A percentile compares a stretch with the other conserved stretches of the same genome.
These are phyloP conservation scores for Salix arbutifolia DNA, from an alignment of 345 rosid species.

Conservation along the genomic window DNA sequence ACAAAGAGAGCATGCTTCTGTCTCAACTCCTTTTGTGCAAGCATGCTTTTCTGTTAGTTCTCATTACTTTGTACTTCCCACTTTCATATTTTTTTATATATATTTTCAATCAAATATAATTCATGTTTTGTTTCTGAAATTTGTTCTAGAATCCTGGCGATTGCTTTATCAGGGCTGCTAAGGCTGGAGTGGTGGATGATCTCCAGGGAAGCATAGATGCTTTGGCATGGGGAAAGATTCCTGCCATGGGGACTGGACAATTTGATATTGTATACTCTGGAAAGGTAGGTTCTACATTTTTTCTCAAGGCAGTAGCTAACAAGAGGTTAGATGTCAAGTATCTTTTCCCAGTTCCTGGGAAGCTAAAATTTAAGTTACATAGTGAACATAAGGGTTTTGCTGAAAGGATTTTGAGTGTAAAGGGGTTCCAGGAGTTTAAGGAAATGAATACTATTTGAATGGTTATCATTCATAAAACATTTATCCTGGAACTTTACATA, in stretches of 20 bases:
- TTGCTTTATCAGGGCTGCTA: constrained; percentile 79
- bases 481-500: neutral
- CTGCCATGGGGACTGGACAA: constrained; percentile 65
- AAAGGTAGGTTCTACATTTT: constrained; percentile 41
- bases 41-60: constrained; percentile 86
- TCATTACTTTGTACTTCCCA: neutral
- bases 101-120: neutral
- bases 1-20: constrained; percentile 60
- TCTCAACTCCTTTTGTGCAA: constrained; percentile 70
- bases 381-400: neutral
- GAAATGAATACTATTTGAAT: neutral
- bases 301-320: constrained; percentile 14
- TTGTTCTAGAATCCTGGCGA: constrained; percentile 71
- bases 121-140: constrained; percentile 5
- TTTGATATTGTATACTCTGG: constrained; percentile 62
- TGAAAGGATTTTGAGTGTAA: neutral
- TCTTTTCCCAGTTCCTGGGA: neutral
- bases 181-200: constrained; percentile 55
- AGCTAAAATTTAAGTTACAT: neutral
- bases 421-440: neutral
- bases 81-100: neutral
- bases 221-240: constrained; percentile 81
- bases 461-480: neutral
- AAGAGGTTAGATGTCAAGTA: neutral
- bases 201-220: constrained; percentile 81